Base-by-base conservation (phyloP, 257 asterid species). In the Euphrasia confusa region DNA sequence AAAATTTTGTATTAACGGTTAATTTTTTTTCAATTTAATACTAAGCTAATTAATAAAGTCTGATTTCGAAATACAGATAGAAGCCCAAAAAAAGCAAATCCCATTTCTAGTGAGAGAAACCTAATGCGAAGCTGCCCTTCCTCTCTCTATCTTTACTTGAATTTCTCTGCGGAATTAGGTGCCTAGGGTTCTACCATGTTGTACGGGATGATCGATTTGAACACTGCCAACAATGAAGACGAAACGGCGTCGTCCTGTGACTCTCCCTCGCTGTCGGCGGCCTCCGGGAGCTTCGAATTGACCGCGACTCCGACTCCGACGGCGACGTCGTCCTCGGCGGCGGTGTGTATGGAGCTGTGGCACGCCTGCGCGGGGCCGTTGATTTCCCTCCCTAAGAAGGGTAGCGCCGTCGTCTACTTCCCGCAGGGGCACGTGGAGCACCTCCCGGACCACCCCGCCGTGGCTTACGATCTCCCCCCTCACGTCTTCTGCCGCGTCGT, bases 351-450 rank as follows among this genome's bases (percentile, higher is more conserved):
- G 99, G 96, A 93, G 79, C 87, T 89, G 12, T 93, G 99, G 97
- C 92, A 93, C 81, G 99, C 99, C 5, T 93, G 97, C 63, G 96
- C 99, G 0, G 99, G 99, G 54, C 95, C 99, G 75, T 59, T 89
- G 87, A 87, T 87, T 77, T 89, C 95, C 45, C 73, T 93, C 72
- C 97, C 97, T 1, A 87, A 77, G 79, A 93, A 83, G 66, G 99
- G 99, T 27, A 81, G 80, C 61, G 80, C 83, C 14, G 84, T 89
- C 56, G 97, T 93, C 65, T 93, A 87, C 77, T 75, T 93, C 12
- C 96, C 97, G 10, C 99, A 93, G 76, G 97, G 99, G 8, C 99
- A 93, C 78, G 59, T 89, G 64, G 94, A 89, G 21, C 87, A 73
- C 60, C 80, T 89, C 32, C 82, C 83, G 44, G 87, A 85, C 59